A percentile compares a stretch with the other conserved stretches of the same genome.
Conservation (phyloP, 164 flowering plant genomes). For the Chloranthus sessilifolius region DNA sequence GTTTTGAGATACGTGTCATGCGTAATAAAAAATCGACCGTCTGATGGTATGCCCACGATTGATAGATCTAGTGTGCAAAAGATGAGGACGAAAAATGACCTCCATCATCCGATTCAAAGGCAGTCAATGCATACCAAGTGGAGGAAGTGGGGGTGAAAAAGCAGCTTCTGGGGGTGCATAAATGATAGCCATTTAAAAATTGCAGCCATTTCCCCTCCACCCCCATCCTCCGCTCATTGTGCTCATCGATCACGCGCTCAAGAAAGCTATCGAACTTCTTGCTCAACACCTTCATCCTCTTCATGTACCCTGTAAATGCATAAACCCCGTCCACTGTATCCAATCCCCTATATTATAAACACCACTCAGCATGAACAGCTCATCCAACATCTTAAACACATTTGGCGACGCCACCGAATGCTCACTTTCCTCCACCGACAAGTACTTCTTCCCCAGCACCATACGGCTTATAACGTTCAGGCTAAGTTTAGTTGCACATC, state of each 20-base stretch:
- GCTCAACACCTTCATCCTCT: slow-evolving; percentile 39
- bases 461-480: slow-evolving; percentile 66
- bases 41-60: no score
- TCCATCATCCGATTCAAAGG: no score
- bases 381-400: slow-evolving; percentile 53
- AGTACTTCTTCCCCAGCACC: slow-evolving; percentile 67
- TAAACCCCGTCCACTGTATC: slow-evolving; percentile 35
- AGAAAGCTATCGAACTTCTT: slow-evolving; percentile 43
- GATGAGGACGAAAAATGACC: no score
- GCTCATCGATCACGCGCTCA: slow-evolving; percentile 48
- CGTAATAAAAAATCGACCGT: no score
- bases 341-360: slow-evolving; percentile 42
- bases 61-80: no score
- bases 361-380: slow-evolving; percentile 37
- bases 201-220: no score
- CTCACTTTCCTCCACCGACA: slow-evolving; percentile 22
- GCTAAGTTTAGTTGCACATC: no score
- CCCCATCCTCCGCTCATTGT: slow-evolving; percentile 21
- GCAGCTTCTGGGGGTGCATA: no score
- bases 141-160: no score
- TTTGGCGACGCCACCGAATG: slow-evolving; percentile 35
- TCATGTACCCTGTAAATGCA: slow-evolving; percentile 41
- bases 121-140: no score
- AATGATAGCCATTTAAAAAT: no score
- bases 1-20: no score